phyloP scores from a whole-genome alignment of 208 protist genomes.

The Phytomonas sp. region DNA sequence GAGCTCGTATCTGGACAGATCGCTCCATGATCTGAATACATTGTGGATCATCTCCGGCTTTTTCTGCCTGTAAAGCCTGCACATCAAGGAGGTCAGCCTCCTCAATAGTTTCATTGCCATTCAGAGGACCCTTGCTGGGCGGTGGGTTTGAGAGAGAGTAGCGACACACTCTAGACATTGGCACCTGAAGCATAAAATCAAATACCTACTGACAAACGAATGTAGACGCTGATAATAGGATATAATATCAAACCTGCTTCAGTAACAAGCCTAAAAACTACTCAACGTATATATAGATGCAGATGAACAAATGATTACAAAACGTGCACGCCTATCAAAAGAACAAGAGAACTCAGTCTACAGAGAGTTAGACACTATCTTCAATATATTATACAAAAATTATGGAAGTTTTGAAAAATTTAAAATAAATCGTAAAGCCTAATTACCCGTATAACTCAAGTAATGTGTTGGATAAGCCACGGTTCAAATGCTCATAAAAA shows the following conservation, averaged over 20 bases:
- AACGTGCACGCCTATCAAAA: neutral
- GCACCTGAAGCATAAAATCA: neutral
- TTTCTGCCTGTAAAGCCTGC: slow-evolving; percentile 41
- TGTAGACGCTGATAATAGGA: slow-evolving; percentile 6
- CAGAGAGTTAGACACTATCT: neutral
- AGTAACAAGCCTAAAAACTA: neutral
- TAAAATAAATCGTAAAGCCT: neutral
- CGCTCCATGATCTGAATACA: slow-evolving; percentile 72
- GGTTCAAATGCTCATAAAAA: neutral
- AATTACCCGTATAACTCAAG: neutral
- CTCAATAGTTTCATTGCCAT: slow-evolving; percentile 44
- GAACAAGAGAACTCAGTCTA: slow-evolving; percentile 7
- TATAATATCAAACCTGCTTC: neutral
- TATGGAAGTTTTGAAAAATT: neutral
- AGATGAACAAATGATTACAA: slow-evolving; percentile 7
- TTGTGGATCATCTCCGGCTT: slow-evolving; percentile 36
- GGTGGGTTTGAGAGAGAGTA: slow-evolving; percentile 33
- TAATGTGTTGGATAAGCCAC: neutral
- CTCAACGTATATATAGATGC: slow-evolving; percentile 2
- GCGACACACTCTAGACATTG: slow-evolving; percentile 6
- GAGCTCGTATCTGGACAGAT: slow-evolving; percentile 64
- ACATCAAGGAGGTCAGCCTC: slow-evolving; percentile 62
- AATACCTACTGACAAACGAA: neutral
- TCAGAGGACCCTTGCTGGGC: slow-evolving; percentile 19
- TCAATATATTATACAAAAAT: neutral